Percentiles rank a stretch among this genome's conserved stretches.
phyloP scores from a whole-genome alignment of 148 eudicot species.

The Camellia japonica region DNA sequence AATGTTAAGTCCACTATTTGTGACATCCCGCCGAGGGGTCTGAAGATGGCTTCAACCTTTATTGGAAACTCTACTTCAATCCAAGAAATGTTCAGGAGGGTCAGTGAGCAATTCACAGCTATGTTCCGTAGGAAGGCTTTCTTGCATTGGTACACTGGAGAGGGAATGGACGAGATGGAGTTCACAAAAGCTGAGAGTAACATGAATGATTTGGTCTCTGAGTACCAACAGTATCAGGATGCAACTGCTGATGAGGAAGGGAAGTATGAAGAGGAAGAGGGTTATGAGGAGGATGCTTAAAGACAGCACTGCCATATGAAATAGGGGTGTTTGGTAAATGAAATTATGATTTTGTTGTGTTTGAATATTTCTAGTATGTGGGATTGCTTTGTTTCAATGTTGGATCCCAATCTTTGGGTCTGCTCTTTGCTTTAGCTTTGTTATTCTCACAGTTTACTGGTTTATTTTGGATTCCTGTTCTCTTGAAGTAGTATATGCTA shows the following conservation, averaged over 20 bases:
- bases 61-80: constrained; percentile 52
- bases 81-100: constrained; percentile 58
- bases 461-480: not conserved
- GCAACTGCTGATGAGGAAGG: constrained; percentile 54
- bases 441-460: not conserved
- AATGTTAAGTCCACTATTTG: constrained; percentile 57
- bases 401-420: not conserved
- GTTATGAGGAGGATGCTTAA: constrained; percentile 27
- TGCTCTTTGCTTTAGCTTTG: not conserved
- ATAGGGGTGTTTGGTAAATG: not conserved
- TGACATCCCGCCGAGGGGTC: constrained; percentile 51
- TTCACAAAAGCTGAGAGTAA: constrained; percentile 58
- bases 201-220: constrained; percentile 54
- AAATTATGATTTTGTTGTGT: constrained; percentile 1
- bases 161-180: constrained; percentile 60
- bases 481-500: not conserved
- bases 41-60: constrained; percentile 53
- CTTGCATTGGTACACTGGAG: constrained; percentile 60
- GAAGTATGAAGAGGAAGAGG: constrained; percentile 39
- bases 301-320: not conserved
- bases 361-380: not conserved
- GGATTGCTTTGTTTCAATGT: constrained; percentile 7
- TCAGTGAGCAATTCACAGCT: constrained; percentile 56
- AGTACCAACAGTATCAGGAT: constrained; percentile 60
- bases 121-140: constrained; percentile 62